Conservation (phyloP, 1,139 yeast species). For the Blastobotrys proliferans region DNA sequence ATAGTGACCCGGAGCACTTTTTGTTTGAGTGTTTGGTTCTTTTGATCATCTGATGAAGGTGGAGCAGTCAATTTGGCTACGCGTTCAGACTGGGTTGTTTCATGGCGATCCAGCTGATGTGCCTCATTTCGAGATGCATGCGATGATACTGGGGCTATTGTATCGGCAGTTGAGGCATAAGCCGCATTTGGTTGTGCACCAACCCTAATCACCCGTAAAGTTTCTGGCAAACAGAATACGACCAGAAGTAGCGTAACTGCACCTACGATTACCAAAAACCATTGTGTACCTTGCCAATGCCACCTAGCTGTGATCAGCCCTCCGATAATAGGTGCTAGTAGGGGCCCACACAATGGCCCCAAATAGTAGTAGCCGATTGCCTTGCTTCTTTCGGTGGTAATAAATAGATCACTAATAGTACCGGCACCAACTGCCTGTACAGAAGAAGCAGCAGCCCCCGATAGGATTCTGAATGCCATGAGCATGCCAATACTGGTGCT, state of each 20-base stretch:
- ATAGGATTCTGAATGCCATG: conserved; percentile 62
- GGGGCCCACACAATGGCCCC: conserved; percentile 80
- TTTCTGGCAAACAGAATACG: conserved; percentile 66
- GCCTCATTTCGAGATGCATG: conserved; percentile 3
- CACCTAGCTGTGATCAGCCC: conserved; percentile 68
- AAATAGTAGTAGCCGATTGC: conserved; percentile 80
- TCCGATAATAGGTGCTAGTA: conserved; percentile 76
- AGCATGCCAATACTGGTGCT: conserved; percentile 59
- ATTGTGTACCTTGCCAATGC: conserved; percentile 90
- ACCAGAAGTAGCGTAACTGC: conserved; percentile 51
- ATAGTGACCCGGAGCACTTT: conserved; percentile 1
- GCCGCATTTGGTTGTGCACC: no score
- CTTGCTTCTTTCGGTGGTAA: conserved; percentile 64
- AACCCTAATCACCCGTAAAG: no score
- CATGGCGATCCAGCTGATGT: conserved; percentile 4
- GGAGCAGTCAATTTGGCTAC: conserved; percentile 9
- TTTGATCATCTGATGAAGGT: no score
- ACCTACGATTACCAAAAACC: conserved; percentile 71
- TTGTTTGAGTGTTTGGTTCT: conserved; percentile 5
- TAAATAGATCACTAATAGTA: conserved; percentile 70
- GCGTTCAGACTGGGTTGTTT: conserved; percentile 9
- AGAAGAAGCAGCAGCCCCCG: conserved; percentile 81
- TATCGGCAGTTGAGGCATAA: conserved; percentile 10
- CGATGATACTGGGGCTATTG: conserved; percentile 8
- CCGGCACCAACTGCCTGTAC: conserved; percentile 93